phyloP scores from a whole-genome alignment of 108 stramenopile genomes.

The Nannochloropsis salina region DNA sequence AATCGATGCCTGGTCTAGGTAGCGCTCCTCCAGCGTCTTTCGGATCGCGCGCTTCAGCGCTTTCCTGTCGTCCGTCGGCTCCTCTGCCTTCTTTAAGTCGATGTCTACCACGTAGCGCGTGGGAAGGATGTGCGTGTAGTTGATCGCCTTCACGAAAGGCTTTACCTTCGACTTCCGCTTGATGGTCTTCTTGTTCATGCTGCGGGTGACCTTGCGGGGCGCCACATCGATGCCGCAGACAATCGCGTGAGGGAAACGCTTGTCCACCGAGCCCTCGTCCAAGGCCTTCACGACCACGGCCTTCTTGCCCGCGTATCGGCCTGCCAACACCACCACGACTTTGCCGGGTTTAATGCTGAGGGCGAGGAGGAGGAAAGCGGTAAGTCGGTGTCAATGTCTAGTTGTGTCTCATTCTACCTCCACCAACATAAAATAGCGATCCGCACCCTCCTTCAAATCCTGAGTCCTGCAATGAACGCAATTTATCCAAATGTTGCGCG shows the following conservation, averaged over 20 bases:
- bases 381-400: not conserved
- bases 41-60: constrained; percentile 72
- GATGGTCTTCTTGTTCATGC: constrained; percentile 92
- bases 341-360: constrained; percentile 80
- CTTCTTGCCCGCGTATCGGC: constrained; percentile 98
- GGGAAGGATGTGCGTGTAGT: constrained; percentile 98
- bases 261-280: constrained; percentile 87
- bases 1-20: constrained; percentile 73
- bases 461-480: too few relatives aligned
- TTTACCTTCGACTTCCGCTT: constrained; percentile 91
- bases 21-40: constrained; percentile 90
- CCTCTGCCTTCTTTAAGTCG: constrained; percentile 89
- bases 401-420: too few relatives aligned
- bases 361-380: not conserved
- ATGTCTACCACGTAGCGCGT: constrained; percentile 95
- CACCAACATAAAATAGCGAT: too few relatives aligned
- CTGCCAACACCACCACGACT: constrained; percentile 96
- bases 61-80: not conserved
- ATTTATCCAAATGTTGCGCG: too few relatives aligned
- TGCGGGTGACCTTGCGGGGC: constrained; percentile 91
- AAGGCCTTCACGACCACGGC: constrained; percentile 96
- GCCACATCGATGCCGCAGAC: constrained; percentile 90
- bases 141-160: constrained; percentile 98
- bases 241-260: constrained; percentile 92
- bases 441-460: too few relatives aligned